phyloP scores from a whole-genome alignment of 176 grass and related monocot genomes.

The Tillandsia leiboldiana region DNA sequence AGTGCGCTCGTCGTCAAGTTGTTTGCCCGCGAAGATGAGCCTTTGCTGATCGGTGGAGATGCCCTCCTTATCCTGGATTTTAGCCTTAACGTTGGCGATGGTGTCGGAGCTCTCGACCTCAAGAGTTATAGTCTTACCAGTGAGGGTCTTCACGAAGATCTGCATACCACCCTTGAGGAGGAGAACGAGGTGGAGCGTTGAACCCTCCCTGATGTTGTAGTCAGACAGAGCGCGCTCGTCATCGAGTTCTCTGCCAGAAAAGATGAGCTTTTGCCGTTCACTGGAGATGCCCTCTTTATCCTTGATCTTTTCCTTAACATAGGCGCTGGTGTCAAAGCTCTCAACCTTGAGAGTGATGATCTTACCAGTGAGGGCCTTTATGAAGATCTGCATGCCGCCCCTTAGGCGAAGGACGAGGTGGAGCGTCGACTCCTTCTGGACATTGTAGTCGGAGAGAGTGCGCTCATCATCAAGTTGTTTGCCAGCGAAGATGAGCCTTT shows the following conservation, averaged over 20 bases:
- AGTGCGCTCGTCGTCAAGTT: too few species aligned
- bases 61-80: too few species aligned
- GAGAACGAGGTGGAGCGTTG: conserved; percentile 1
- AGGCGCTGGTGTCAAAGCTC: conserved; percentile 9
- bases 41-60: too few species aligned
- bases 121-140: too few species aligned
- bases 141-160: neutral
- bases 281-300: conserved; percentile 15
- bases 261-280: conserved; percentile 12
- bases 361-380: conserved; percentile 13
- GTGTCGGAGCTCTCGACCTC: too few species aligned
- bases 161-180: conserved; percentile 1
- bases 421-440: conserved; percentile 6
- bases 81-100: too few species aligned
- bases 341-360: conserved; percentile 21
- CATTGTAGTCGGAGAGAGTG: too few species aligned
- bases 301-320: conserved; percentile 16
- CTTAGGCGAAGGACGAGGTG: neutral
- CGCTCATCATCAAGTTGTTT: too few species aligned
- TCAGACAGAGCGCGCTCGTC: conserved; percentile 16
- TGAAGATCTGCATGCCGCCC: conserved; percentile 1
- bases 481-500: too few species aligned
- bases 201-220: conserved; percentile 18
- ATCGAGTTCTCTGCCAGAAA: conserved; percentile 14
- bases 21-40: too few species aligned